Base-by-base conservation (phyloP, 1,284 basidiomycete genomes). In the Vanrija sp. region DNA sequence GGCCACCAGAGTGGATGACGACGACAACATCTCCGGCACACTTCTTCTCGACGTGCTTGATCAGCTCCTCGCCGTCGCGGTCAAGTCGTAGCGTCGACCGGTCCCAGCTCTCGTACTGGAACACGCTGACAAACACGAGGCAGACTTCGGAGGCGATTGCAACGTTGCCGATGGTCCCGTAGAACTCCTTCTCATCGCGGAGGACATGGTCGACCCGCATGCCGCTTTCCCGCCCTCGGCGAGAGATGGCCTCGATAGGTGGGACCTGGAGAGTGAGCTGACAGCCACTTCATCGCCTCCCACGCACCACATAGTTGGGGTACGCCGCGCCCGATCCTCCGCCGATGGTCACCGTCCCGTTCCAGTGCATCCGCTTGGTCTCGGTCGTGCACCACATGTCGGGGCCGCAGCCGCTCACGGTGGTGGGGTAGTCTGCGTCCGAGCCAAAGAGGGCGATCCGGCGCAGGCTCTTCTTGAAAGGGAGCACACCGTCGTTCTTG, bases 11-110 rank as follows among this genome's bases (percentile, higher is more conserved):
- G 19, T 86, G 82, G 71, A 91, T 84, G 5, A 86, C 85, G 24
- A 91, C 87, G 3, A 92, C 87, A 12, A 90, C 77, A 1, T 86
- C 85, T 38, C 83, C 84, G 16, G 80, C 78, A 68, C 90, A 90
- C 31, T 77, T 84, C 22, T 78, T 80, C 37, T 80, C 79, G 16
- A 90, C 82, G 56, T 81, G 82, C 49, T 76, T 70, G 50, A 91
- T 81, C 41, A 91, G 72, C 64, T 86, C 86, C 67, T 91, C 84
- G 14, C 72, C 72, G 16, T 67, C 68, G 14, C 69, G 64, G 46
- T 72, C 71, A 23, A 78, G 63, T 20, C 61, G 25, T 9, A 79
- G 61, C 19, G 70, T 60, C n/a, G 68, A 65, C 14, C 76, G 58
- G 59, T 78, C 76, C 62, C 69, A 69, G 18, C 72, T 67, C 56